Evolutionary conservation across 1,139 yeast genomes (phyloP).

Genomic region (Saccharomycopsis hybrid): DNA sequence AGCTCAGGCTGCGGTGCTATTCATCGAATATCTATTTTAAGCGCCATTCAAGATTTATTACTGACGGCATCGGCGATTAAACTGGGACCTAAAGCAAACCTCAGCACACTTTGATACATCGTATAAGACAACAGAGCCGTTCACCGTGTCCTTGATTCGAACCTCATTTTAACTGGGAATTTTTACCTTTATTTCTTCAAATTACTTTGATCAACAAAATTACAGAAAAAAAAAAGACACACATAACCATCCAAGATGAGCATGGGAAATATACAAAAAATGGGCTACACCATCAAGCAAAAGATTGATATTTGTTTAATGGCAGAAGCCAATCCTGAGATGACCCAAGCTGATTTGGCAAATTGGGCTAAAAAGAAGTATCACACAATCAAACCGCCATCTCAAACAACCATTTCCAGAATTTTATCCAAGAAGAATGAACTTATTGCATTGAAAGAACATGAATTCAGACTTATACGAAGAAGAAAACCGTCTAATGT

Average conservation of each 20-base stretch:
- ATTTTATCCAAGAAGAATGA: constrained; percentile 53
- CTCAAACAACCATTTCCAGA: constrained; percentile 63
- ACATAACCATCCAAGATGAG: constrained; percentile 9
- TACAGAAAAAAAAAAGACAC: neutral
- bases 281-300: constrained; percentile 59
- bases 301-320: constrained; percentile 61
- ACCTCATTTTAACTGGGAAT: too few relatives aligned
- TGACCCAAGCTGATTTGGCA: constrained; percentile 66
- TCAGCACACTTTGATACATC: too few relatives aligned
- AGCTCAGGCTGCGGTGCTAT: too few relatives aligned
- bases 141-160: too few relatives aligned
- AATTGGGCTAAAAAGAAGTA: constrained; percentile 55
- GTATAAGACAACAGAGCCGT: too few relatives aligned
- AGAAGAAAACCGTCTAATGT: constrained; percentile 53
- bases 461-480: constrained; percentile 48
- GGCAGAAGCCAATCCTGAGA: constrained; percentile 57
- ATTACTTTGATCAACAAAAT: too few relatives aligned
- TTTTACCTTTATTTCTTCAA: too few relatives aligned
- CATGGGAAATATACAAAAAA: constrained; percentile 23
- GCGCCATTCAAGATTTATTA: too few relatives aligned
- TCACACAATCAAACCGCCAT: constrained; percentile 47
- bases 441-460: constrained; percentile 50
- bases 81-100: too few relatives aligned
- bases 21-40: too few relatives aligned
- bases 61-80: too few relatives aligned